Evolutionary conservation across 345 rosid species (phyloP).

Genomic region (Xanthoceras sorbifolium): DNA sequence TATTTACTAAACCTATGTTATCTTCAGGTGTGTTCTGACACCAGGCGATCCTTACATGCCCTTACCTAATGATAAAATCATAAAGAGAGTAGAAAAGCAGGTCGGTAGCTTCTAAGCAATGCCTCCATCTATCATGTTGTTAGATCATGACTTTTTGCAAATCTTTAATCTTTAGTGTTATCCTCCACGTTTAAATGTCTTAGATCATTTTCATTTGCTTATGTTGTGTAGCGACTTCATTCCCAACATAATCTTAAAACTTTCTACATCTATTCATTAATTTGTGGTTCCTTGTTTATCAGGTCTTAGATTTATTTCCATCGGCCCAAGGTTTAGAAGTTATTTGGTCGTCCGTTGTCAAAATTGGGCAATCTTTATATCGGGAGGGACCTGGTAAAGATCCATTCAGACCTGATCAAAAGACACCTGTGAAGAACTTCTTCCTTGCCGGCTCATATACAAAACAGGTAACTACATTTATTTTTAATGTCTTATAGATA

Average conservation of each 20-base stretch:
- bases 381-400: slow-evolving; percentile 97
- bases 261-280: neutral
- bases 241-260: neutral
- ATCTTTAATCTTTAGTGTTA: neutral
- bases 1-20: slow-evolving; percentile 17
- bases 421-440: slow-evolving; percentile 85
- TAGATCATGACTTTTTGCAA: neutral
- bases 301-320: slow-evolving; percentile 85
- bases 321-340: slow-evolving; percentile 86
- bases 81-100: slow-evolving; percentile 83
- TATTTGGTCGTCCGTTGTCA: slow-evolving; percentile 94
- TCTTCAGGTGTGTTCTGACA: slow-evolving; percentile 82
- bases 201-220: neutral
- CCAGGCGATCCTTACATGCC: slow-evolving; percentile 99
- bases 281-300: slow-evolving; percentile 16
- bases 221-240: neutral
- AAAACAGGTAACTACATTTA: slow-evolving; percentile 61
- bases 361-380: slow-evolving; percentile 88
- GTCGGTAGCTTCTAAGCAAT: slow-evolving; percentile 33
- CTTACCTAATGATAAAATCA: slow-evolving; percentile 76
- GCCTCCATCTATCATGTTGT: neutral
- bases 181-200: neutral
- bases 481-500: neutral
- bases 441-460: slow-evolving; percentile 97
- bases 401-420: slow-evolving; percentile 97